Percentiles rank a stretch among this genome's conserved stretches.
Evolutionary conservation across 2,329 filamentous ascomycete genomes (phyloP).

Genomic region (Colletotrichum aenigma): DNA sequence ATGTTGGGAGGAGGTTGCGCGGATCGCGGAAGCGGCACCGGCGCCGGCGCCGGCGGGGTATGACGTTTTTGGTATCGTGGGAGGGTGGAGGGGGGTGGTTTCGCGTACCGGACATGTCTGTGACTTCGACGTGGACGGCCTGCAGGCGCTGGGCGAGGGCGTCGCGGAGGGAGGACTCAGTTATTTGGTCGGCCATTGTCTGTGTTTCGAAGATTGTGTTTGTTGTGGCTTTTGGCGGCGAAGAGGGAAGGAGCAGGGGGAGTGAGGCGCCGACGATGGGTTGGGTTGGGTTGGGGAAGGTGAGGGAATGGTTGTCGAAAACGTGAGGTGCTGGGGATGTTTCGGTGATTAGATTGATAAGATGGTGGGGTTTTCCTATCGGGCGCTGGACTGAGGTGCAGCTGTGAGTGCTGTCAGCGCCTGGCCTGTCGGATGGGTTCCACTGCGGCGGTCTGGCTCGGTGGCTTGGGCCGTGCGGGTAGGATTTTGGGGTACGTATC

Average conservation of each 20-base stretch:
- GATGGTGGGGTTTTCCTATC: conserved; percentile 15
- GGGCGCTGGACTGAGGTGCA: not conserved
- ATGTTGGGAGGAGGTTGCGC: not conserved
- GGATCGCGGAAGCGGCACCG: not conserved
- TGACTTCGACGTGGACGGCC: conserved; percentile 83
- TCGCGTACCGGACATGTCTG: conserved; percentile 84
- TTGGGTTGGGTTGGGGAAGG: not conserved
- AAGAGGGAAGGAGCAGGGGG: not conserved
- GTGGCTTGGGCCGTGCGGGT: not conserved
- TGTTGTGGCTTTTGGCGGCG: not conserved
- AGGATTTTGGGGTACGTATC: not conserved
- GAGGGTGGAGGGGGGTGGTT: not conserved
- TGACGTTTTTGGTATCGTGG: conserved; percentile 1
- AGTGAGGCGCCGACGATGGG: not conserved
- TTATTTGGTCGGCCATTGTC: conserved; percentile 68
- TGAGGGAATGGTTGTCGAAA: conserved; percentile 8
- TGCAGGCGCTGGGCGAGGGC: conserved; percentile 74
- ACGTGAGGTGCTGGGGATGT: conserved; percentile 4
- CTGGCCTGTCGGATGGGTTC: not conserved
- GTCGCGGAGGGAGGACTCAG: conserved; percentile 71
- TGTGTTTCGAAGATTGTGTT: too few species aligned
- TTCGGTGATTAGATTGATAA: conserved; percentile 21
- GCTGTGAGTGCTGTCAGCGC: not conserved
- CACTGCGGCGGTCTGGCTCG: not conserved
- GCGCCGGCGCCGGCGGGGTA: not conserved